Evolutionary conservation across 139 green algal species (phyloP), one percentile per base, ranked within the genome.

Genomic region (Zygnema circumcarinatum): DNA sequence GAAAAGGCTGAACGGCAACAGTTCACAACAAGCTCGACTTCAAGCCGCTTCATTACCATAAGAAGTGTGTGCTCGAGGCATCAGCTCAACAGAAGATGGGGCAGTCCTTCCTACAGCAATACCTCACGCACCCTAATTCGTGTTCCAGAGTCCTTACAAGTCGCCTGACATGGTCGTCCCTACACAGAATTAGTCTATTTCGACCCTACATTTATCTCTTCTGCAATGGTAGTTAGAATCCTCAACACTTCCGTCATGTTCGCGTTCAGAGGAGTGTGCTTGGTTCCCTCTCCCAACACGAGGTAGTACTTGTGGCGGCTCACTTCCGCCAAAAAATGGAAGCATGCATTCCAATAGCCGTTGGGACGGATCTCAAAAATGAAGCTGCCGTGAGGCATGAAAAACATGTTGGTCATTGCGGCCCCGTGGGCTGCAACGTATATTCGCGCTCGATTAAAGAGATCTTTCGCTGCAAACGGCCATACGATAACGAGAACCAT

Each of bases 361-460:
- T 54, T 31, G 21, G 76, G 76, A 22, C 76, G 76, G 29, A 83
- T 83, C 38, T 83, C 76, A 35, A 83, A 54, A 33, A 83, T 54
- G 16, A 54, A 76, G 0, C 41, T 54, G 25, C 62, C 62, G 38
- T 33, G 22, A 32, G 32, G 76, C 76, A 83, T 83, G 38, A 83
- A 83, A 35, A 83, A 38, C 35, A 73, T 83, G 76, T 83, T 54
- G 76, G 76, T 73, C 20, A 83, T 52, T 1, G 35, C 76, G 1
- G 76, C 76, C 32, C 76, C 76, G 7, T 83, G 76, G 31, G 38
- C 20, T 54, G 76, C 35, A 20, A 83, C 35, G 35, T 73, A 54
- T 33, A 83, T 31, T 62, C 76, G 35, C 20, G 76, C 35, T 33
- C 76, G 54, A 52, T 54, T 35, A 32, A 83, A 83, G 41, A 83